Conservation (phyloP, 495 filamentous ascomycete species). For the Tuber microsphaerosporum region DNA sequence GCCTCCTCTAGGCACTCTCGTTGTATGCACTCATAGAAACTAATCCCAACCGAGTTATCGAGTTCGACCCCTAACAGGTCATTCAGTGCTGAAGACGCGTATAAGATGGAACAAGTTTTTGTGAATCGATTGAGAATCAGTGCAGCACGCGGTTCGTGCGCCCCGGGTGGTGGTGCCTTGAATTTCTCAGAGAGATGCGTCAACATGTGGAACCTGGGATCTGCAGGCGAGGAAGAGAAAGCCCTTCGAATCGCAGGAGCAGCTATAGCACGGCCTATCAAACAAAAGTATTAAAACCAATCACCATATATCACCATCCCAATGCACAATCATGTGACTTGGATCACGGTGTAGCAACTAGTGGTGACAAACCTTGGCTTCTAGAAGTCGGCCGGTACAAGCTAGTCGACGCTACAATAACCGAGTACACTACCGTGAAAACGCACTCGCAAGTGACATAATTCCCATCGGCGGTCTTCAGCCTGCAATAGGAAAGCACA, state of each 20-base stretch:
- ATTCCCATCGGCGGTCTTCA: slow-evolving; percentile 60
- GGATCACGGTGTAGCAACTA: background rate
- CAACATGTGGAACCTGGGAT: slow-evolving; percentile 87
- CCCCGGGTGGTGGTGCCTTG: slow-evolving; percentile 54
- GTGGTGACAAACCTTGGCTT: slow-evolving; percentile 62
- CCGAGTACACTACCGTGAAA: slow-evolving; percentile 81
- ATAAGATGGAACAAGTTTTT: slow-evolving; percentile 75
- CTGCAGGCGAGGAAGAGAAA: slow-evolving; percentile 72
- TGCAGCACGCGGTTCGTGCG: slow-evolving; percentile 73
- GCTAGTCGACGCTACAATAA: slow-evolving; percentile 76
- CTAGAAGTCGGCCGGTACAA: slow-evolving; percentile 63
- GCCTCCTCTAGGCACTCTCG: slow-evolving; percentile 69
- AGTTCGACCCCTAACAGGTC: slow-evolving; percentile 64
- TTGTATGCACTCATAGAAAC: slow-evolving; percentile 76
- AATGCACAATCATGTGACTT: slow-evolving; percentile 7
- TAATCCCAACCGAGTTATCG: slow-evolving; percentile 59
- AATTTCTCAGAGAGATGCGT: slow-evolving; percentile 79
- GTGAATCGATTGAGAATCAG: slow-evolving; percentile 85
- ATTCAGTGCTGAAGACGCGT: slow-evolving; percentile 67
- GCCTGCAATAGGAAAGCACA: slow-evolving; percentile 69
- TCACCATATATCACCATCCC: slow-evolving; percentile 2
- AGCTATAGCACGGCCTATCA: slow-evolving; percentile 65
- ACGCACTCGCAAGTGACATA: slow-evolving; percentile 84
- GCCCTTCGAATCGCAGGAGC: slow-evolving; percentile 70
- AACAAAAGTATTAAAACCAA: slow-evolving; percentile 10